These are phyloP conservation scores for Colletotrichum sp. DNA, from an alignment of 2,329 filamentous ascomycete genomes.

Conservation along the genomic window DNA sequence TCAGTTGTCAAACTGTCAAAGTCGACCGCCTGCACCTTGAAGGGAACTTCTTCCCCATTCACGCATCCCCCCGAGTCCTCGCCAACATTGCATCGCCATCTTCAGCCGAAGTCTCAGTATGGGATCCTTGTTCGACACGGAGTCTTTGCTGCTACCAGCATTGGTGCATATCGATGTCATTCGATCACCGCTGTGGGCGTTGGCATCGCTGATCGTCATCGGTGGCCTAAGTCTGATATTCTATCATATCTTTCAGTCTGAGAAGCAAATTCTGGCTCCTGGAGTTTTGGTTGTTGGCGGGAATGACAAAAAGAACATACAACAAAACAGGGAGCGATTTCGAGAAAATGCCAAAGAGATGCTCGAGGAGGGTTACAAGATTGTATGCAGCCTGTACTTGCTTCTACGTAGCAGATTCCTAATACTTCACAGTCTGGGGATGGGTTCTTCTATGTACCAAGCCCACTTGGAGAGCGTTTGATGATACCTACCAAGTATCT, in stretches of 20 bases:
- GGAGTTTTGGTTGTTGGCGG: background rate
- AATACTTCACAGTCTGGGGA: background rate
- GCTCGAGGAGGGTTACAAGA: background rate
- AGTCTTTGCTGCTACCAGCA: background rate
- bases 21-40: background rate
- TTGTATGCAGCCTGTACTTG: background rate
- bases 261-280: background rate
- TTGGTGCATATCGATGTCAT: background rate
- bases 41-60: background rate
- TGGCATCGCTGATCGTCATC: background rate
- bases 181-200: background rate
- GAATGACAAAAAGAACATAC: background rate
- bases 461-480: slow-evolving; percentile 29
- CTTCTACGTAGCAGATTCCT: background rate
- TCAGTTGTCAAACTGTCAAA: background rate
- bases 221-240: background rate
- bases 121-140: background rate
- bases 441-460: slow-evolving; percentile 28
- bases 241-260: background rate
- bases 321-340: background rate
- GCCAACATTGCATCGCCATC: background rate
- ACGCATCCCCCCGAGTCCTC: background rate
- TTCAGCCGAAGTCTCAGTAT: background rate
- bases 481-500: slow-evolving; percentile 31
- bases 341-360: background rate